Percentiles rank a stretch among this genome's conserved stretches.
Conservation (phyloP, 495 filamentous ascomycete species). For the Neurospora terricola region DNA sequence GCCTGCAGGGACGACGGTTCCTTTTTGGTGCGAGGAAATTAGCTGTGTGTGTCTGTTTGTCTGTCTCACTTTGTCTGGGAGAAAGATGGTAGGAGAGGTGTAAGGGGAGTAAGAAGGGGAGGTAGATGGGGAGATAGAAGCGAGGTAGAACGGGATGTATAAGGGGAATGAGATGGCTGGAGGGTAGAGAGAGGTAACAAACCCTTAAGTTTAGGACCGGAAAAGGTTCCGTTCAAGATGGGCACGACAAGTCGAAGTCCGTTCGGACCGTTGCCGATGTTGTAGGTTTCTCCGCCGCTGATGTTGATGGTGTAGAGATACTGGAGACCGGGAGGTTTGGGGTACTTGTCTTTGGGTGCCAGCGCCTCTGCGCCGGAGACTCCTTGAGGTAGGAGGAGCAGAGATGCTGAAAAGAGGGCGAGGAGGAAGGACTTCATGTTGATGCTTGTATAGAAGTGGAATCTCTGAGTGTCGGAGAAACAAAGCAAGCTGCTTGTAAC, state of each 20-base stretch:
- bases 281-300: slow-evolving; percentile 5
- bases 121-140: neutral
- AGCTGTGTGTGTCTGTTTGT: neutral
- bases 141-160: neutral
- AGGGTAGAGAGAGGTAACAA: neutral
- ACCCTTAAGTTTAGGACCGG: slow-evolving; percentile 12
- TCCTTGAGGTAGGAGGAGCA: neutral
- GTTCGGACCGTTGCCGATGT: slow-evolving; percentile 2
- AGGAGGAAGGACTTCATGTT: neutral
- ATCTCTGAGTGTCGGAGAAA: no score
- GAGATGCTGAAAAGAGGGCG: neutral
- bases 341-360: neutral
- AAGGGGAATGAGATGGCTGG: no score
- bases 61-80: neutral
- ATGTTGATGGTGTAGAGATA: slow-evolving; percentile 15
- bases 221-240: slow-evolving; percentile 9
- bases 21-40: neutral
- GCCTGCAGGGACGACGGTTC: slow-evolving; percentile 10
- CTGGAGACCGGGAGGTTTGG: slow-evolving; percentile 8
- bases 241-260: slow-evolving; percentile 8
- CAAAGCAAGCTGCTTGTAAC: neutral
- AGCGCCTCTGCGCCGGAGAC: neutral
- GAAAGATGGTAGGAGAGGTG: neutral
- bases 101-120: neutral
- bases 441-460: neutral